Percentiles rank a stretch among this genome's conserved stretches.
phyloP scores from a whole-genome alignment of 2,329 filamentous ascomycete genomes.

The Neospermospora avenae region DNA sequence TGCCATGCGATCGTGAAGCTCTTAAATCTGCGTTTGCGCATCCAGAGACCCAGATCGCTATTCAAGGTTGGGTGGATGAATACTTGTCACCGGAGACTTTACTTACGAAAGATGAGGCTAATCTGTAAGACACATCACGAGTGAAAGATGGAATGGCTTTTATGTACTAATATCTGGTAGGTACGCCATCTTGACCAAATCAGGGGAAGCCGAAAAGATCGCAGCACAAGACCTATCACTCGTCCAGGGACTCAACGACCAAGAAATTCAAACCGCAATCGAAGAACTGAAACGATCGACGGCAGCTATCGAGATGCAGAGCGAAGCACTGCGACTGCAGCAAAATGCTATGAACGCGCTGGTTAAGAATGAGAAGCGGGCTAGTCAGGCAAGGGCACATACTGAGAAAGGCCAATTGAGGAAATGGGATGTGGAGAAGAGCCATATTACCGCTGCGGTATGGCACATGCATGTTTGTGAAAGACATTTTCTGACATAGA shows the following conservation, averaged over 20 bases:
- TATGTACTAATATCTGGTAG: slow-evolving; percentile 36
- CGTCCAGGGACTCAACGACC: slow-evolving; percentile 52
- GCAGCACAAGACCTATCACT: slow-evolving; percentile 45
- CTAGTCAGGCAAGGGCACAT: slow-evolving; percentile 35
- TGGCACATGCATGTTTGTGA: slow-evolving; percentile 8
- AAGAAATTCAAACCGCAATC: slow-evolving; percentile 59
- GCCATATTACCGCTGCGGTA: slow-evolving; percentile 44
- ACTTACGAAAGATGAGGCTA: slow-evolving; percentile 51
- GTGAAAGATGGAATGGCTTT: no score
- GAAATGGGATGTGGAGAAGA: slow-evolving; percentile 42
- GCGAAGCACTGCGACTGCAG: slow-evolving; percentile 57
- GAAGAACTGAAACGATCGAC: slow-evolving; percentile 63
- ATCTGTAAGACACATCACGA: no score
- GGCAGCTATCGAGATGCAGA: slow-evolving; percentile 60
- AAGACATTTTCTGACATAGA: slow-evolving; percentile 7
- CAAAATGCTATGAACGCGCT: slow-evolving; percentile 56
- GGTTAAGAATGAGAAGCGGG: slow-evolving; percentile 43
- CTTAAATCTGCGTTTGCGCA: slow-evolving; percentile 28
- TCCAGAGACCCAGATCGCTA: slow-evolving; percentile 26
- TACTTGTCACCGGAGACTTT: slow-evolving; percentile 51
- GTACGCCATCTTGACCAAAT: slow-evolving; percentile 48
- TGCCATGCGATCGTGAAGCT: slow-evolving; percentile 30
- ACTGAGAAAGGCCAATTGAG: slow-evolving; percentile 40
- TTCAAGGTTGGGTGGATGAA: slow-evolving; percentile 46
- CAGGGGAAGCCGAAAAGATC: slow-evolving; percentile 46